Conservation (phyloP, 768 basidiomycete genomes). For the Suillus sp. region DNA sequence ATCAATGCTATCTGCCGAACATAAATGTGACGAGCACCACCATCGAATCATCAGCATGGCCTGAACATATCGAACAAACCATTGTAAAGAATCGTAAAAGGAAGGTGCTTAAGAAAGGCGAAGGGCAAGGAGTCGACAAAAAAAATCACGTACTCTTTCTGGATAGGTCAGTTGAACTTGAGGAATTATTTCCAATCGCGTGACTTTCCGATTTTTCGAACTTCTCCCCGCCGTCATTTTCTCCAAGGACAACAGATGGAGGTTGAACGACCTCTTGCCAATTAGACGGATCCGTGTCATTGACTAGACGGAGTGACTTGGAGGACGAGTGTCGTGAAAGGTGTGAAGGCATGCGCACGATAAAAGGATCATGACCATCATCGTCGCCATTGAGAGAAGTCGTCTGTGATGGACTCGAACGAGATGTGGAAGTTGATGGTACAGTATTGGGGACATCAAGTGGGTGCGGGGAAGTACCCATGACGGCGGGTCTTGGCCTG, state of each 20-base stretch:
- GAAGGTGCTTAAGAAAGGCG: conserved; percentile 2
- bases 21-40: conserved; percentile 14
- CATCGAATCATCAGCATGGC: conserved; percentile 12
- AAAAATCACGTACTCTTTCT: conserved; percentile 41
- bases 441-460: not conserved
- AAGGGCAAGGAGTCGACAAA: conserved; percentile 14
- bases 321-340: conserved; percentile 34
- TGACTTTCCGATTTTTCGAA: conserved; percentile 6
- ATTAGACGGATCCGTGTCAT: conserved; percentile 37
- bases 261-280: conserved; percentile 50
- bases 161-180: conserved; percentile 33
- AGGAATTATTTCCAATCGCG: conserved; percentile 15
- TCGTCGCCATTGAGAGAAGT: conserved; percentile 22
- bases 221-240: not conserved
- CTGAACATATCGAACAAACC: conserved; percentile 3
- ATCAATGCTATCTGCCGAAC: conserved; percentile 27
- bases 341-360: conserved; percentile 42
- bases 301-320: conserved; percentile 23
- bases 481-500: conserved; percentile 21
- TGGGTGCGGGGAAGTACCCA: conserved; percentile 5
- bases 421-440: conserved; percentile 13
- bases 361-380: conserved; percentile 44
- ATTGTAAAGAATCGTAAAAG: not conserved
- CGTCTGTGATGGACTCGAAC: conserved; percentile 5
- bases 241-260: not conserved